Evolutionary conservation across 129 eudicot species (phyloP).

Genomic region (Tagetes patula): DNA sequence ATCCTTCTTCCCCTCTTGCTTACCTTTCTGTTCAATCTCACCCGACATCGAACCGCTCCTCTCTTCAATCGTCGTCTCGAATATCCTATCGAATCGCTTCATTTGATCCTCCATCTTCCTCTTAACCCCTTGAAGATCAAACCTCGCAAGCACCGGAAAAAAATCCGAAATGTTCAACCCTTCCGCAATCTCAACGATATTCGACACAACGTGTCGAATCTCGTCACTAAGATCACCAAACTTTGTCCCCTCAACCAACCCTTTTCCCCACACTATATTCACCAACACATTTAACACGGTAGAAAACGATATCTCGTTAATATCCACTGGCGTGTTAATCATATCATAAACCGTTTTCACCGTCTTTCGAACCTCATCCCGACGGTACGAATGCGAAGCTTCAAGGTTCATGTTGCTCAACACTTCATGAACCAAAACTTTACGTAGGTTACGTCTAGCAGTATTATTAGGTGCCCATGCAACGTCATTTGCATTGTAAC

Average conservation of each 20-base stretch:
- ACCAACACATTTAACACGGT: conserved; percentile 20
- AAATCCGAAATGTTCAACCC: conserved; percentile 40
- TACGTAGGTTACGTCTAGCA: conserved; percentile 26
- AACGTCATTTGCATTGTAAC: conserved; percentile 25
- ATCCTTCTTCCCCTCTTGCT: conserved; percentile 29
- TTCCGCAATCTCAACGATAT: conserved; percentile 27
- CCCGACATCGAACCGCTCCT: conserved; percentile 9
- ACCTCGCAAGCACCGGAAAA: conserved; percentile 34
- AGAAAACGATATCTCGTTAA: conserved; percentile 21
- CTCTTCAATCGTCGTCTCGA: conserved; percentile 31
- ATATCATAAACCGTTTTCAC: background rate
- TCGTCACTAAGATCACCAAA: conserved; percentile 13
- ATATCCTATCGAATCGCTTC: conserved; percentile 22
- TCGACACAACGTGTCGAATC: conserved; percentile 26
- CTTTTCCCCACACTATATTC: conserved; percentile 25
- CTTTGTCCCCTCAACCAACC: conserved; percentile 8
- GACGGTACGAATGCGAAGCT: conserved; percentile 14
- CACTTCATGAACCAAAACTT: conserved; percentile 30
- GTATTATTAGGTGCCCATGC: conserved; percentile 19
- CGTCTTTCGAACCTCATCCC: conserved; percentile 24
- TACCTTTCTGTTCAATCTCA: background rate
- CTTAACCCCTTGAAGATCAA: conserved; percentile 41
- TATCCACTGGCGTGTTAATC: conserved; percentile 5
- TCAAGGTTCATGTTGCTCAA: conserved; percentile 28
- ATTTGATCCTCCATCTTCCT: conserved; percentile 22